Base-by-base conservation (phyloP, 176 grass and related monocot species). In the Zoysia pacifica region DNA sequence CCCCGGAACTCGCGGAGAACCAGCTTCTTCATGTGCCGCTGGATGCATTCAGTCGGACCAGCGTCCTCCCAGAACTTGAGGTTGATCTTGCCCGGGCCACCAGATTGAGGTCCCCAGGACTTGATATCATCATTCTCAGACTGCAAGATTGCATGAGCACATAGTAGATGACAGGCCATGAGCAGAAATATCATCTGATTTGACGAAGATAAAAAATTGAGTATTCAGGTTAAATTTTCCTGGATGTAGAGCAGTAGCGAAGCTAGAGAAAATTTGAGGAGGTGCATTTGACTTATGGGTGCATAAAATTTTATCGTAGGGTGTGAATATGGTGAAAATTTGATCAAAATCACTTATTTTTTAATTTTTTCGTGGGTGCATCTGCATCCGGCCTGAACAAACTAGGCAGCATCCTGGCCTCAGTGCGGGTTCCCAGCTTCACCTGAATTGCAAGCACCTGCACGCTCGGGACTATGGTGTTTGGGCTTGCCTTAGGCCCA, bases 11-110 rank as follows among this genome's bases (percentile, higher is more conserved):
- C 74, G 47, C 59, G 43, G 59, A 77, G 20, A 19, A 77, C 52
- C 20, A 77, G 19, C 59, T 77, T 76, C 42, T 63, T 76, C 41
- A 76, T 77, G 7, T 49, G 74, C 13, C 6, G 3, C 45, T 77
- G 59, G 9, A 77, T 11, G 46, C 59, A 77, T 38, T 77, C 44
- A 18, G 18, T 77, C 12, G 6, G 0, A 12, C 69, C 28, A 15
- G 48, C 28, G 4, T 52, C 48, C 69, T 72, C 49, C 69, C 69
- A 72, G 48, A 72, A 72, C 69, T 37, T 72, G 28, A 16, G 14
- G 10, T 73, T 73, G 13, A 73, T 0, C n/a, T 55, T 55, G 36
- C 15, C 14, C 3, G 50, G 40, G 14, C 50, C 48, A 11, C 14
- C 2, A 4, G 48, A 18, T 73, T 73, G 49, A 73, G 36, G 13